Evolutionary conservation across 177 flowering plant genomes (phyloP), one percentile per base, ranked within the genome.

Genomic region (Vitis hybrid): DNA sequence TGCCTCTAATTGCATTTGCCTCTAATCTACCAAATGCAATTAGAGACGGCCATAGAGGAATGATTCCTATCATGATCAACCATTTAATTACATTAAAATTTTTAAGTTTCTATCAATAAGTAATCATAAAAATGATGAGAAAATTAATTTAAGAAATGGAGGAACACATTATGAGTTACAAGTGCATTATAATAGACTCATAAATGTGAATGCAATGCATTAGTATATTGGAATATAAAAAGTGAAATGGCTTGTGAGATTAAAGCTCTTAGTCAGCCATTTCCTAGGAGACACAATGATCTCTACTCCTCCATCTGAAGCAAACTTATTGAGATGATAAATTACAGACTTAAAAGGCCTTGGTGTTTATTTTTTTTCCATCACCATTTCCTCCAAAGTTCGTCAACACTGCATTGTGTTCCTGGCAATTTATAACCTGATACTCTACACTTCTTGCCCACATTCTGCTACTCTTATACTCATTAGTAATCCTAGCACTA

Each of bases 241-340:
- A 31, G 90, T 87, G 81, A 87, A 87, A 66, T 85, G 81, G 75
- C 88, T 85, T 20, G 87, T 85, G 69, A 87, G 79, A 61, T 79
- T 80, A 62, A 87, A 85, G 59, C 86, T 82, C 1, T 88, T 84
- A 1, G 90, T 87, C 3, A 87, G 68, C 88, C 88, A 87, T 78
- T 82, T 83, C 12, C 90, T 84, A 0, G 82, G 71, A 0, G 82
- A 88, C 1, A 87, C 81, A 31, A 81, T 28, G 15, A 87, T 81
- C 68, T 70, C 74, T 3, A 83, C 85, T 8, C 90, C 86, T 4
- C 90, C 86, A 52, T 83, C 80, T 1, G 71, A 14, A 7, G 87
- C 83, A 11, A 12, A 51, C 44, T 66, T 15, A 70, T 81, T 73
- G 7, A 87, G 84, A 12, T 73, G 69, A 12, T 58, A 63, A 10